Evolutionary conservation across 192 early-diverging fungal genomes (phyloP).

Genomic region (Coemansia sp.): DNA sequence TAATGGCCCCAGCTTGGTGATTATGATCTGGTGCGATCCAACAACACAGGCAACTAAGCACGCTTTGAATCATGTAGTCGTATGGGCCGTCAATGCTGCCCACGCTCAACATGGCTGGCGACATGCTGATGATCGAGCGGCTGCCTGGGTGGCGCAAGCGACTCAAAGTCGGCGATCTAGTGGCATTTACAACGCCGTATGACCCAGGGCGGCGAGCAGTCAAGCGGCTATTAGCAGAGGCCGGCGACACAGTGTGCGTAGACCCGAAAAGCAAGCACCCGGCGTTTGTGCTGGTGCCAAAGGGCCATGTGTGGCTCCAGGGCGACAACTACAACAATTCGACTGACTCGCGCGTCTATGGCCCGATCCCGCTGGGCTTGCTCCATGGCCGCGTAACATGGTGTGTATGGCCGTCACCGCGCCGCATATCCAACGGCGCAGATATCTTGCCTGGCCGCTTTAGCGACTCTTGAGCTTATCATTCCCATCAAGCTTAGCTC

Average conservation of each 20-base stretch:
- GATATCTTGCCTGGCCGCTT: conserved; percentile 45
- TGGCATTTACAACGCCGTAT: conserved; percentile 73
- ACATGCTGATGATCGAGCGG: conserved; percentile 74
- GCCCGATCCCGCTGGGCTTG: conserved; percentile 82
- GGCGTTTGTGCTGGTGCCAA: conserved; percentile 75
- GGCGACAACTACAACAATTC: conserved; percentile 91
- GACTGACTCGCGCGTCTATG: conserved; percentile 88
- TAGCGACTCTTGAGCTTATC: conserved; percentile 2
- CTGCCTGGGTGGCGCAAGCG: conserved; percentile 56
- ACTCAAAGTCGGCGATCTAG: conserved; percentile 72
- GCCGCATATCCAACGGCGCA: conserved; percentile 16
- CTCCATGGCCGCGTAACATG: conserved; percentile 77
- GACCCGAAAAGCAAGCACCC: conserved; percentile 68
- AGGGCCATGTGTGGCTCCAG: conserved; percentile 87
- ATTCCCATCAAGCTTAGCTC: background rate
- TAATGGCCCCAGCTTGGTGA: background rate
- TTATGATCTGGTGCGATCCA: background rate
- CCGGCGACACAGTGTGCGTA: conserved; percentile 78
- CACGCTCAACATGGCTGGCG: conserved; percentile 81
- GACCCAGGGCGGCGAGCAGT: conserved; percentile 68
- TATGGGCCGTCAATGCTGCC: conserved; percentile 93
- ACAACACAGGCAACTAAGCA: background rate
- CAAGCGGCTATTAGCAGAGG: conserved; percentile 83
- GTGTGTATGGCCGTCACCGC: conserved; percentile 54
- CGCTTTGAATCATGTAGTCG: conserved; percentile 3